These are phyloP conservation scores for Lasiosphaeria hispida DNA, from an alignment of 495 filamentous ascomycete genomes.

Conservation along the genomic window DNA sequence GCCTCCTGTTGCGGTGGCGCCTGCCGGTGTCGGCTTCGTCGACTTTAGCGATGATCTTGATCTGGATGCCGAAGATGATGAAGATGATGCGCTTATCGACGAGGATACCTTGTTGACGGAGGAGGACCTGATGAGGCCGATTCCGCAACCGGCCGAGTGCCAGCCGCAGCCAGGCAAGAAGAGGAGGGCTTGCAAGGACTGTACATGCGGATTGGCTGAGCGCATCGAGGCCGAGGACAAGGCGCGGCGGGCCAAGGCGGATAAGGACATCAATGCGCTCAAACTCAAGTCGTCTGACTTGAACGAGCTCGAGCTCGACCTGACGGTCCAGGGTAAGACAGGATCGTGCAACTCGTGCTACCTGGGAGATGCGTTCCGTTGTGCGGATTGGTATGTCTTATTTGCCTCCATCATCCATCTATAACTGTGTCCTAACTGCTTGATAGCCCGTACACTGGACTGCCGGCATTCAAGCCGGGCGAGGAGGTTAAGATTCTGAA, in stretches of 20 bases:
- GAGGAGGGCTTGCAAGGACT: constrained; percentile 94
- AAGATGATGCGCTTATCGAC: constrained; percentile 86
- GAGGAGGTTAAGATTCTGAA: constrained; percentile 88
- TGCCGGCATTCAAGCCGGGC: constrained; percentile 94
- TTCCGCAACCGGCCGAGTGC: constrained; percentile 78
- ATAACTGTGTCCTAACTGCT: constrained; percentile 32
- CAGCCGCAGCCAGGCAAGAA: constrained; percentile 78
- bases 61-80: constrained; percentile 58
- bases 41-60: constrained; percentile 68
- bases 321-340: constrained; percentile 92
- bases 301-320: constrained; percentile 84
- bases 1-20: constrained; percentile 29
- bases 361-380: constrained; percentile 85
- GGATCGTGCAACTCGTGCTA: constrained; percentile 92
- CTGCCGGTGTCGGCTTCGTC: constrained; percentile 67
- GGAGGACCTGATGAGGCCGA: constrained; percentile 70
- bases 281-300: constrained; percentile 80
- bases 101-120: constrained; percentile 83
- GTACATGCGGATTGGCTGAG: constrained; percentile 85
- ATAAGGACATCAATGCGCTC: constrained; percentile 50
- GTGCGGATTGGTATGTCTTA: constrained; percentile 37
- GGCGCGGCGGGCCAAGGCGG: constrained; percentile 59
- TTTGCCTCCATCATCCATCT: neutral
- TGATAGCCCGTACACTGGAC: constrained; percentile 87
- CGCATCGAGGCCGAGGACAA: constrained; percentile 77